Base-by-base conservation (phyloP, 306 rosid species). In the Casuarina equisetifolia region DNA sequence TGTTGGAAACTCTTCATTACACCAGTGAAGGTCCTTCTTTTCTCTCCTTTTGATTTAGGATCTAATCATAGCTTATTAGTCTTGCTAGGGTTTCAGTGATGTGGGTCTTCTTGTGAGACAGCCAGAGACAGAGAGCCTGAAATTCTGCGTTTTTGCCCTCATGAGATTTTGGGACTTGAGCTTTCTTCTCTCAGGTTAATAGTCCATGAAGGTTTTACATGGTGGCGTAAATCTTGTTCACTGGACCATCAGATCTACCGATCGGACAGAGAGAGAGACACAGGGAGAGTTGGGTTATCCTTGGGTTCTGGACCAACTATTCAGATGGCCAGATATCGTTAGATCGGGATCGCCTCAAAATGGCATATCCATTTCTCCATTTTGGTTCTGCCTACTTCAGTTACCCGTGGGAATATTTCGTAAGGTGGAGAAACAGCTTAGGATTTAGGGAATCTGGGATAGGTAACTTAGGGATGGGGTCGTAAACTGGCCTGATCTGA, bases 121-220 rank as follows among this genome's bases (percentile, higher is more conserved):
- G 10, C 4, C 10, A 9, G 10, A 76, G 57, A 79, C 75, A 73
- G 82, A 75, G 36, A 40, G 72, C 64, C 70, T 77, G 74, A 82
- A 77, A 7, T 70, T 55, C 3, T 51, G 67, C 51, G 46, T 36
- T 76, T 45, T 69, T 57, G 40, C 4, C 42, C 54, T 35, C 50
- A 44, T 20, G 40, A 78, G 58, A 59, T 61, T 70, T 74, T 82
- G 62, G 74, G 74, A 82, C 73, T 71, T 13, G 2, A 40, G 77
- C 66, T 35, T 45, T 64, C 32, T 68, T 81, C 40, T 69, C 51
- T 78, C 20, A 17, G 66, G 53, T 74, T 76, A 53, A 46, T 67
- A 25, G 32, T 72, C 49, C 48, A 39, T 67, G 61, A 43, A 63
- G 55, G 45, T 38, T 6, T 40, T 8, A 9, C 25, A 3, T 52